phyloP scores from a whole-genome alignment of 495 filamentous ascomycete genomes.

The Aspergillus olivimuriae region DNA sequence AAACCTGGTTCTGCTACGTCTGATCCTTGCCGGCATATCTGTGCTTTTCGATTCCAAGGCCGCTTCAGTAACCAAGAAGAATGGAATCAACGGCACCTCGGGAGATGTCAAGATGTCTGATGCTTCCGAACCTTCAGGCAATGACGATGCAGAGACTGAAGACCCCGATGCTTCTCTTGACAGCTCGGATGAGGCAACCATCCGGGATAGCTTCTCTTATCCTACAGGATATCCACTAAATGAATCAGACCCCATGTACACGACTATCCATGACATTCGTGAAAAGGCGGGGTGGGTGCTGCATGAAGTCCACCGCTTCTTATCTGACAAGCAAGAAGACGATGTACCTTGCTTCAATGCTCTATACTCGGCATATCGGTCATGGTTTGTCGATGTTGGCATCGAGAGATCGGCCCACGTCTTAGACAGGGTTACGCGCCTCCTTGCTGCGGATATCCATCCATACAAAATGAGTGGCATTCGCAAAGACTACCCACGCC shows the following conservation, averaged over 20 bases:
- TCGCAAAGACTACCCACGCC: slow-evolving; percentile 86
- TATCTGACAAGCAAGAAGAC: slow-evolving; percentile 81
- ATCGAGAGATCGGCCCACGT: slow-evolving; percentile 94
- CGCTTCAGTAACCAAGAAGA: slow-evolving; percentile 42
- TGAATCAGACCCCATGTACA: slow-evolving; percentile 56
- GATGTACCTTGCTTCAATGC: slow-evolving; percentile 93
- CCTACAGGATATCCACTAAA: slow-evolving; percentile 78
- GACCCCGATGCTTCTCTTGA: slow-evolving; percentile 57
- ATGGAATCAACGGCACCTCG: slow-evolving; percentile 14
- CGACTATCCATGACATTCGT: slow-evolving; percentile 70
- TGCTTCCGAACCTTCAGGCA: slow-evolving; percentile 13
- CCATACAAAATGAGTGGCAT: slow-evolving; percentile 92
- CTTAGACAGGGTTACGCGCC: slow-evolving; percentile 74
- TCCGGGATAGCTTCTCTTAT: slow-evolving; percentile 76
- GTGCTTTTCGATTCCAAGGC: slow-evolving; percentile 77
- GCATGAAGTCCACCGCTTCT: slow-evolving; percentile 76
- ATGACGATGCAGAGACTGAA: slow-evolving; percentile 45
- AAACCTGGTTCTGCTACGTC: slow-evolving; percentile 76
- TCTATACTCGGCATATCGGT: slow-evolving; percentile 83
- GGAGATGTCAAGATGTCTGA: slow-evolving; percentile 41
- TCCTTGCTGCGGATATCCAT: slow-evolving; percentile 77
- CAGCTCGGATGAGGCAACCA: slow-evolving; percentile 74
- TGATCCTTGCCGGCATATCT: slow-evolving; percentile 82
- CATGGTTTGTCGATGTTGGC: slow-evolving; percentile 97
- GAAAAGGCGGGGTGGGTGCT: slow-evolving; percentile 72